Evolutionary conservation across 2,329 filamentous ascomycete genomes (phyloP).

Genomic region (Leptographium procerum): DNA sequence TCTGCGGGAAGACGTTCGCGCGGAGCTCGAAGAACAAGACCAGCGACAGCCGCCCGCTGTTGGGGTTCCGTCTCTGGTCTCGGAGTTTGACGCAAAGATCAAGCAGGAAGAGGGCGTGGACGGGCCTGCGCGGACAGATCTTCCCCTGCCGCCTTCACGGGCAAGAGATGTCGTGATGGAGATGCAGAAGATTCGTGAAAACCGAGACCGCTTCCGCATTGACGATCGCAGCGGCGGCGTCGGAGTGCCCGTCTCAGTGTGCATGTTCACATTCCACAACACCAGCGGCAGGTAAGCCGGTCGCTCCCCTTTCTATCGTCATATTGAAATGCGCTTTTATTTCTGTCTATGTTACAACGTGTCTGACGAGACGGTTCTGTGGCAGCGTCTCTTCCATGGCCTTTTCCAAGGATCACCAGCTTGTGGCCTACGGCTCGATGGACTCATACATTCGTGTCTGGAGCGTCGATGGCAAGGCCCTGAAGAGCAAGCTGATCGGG

Average conservation of each 20-base stretch:
- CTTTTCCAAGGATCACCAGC: conserved; percentile 80
- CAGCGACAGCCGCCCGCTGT: conserved; percentile 57
- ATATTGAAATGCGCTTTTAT: too few relatives aligned
- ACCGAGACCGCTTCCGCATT: conserved; percentile 83
- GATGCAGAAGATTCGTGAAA: conserved; percentile 86
- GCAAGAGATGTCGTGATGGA: conserved; percentile 88
- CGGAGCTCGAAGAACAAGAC: conserved; percentile 79
- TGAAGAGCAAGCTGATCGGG: conserved; percentile 53
- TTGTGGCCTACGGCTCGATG: conserved; percentile 80
- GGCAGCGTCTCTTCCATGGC: conserved; percentile 79
- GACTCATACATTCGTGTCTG: conserved; percentile 96
- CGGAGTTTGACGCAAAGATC: conserved; percentile 77
- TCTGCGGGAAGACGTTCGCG: conserved; percentile 72
- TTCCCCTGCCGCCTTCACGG: conserved; percentile 79
- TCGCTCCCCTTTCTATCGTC: background rate
- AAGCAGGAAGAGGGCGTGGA: conserved; percentile 88
- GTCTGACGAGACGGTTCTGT: conserved; percentile 11
- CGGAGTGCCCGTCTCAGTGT: conserved; percentile 73
- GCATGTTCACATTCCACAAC: conserved; percentile 99
- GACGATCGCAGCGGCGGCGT: conserved; percentile 74
- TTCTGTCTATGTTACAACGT: too few relatives aligned
- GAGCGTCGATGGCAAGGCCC: conserved; percentile 74
- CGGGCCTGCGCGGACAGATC: conserved; percentile 62
- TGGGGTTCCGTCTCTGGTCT: conserved; percentile 63
- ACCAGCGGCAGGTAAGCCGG: conserved; percentile 70